phyloP scores from a whole-genome alignment of 2,329 filamentous ascomycete species.

The Fusarium pseudoanthophilum region DNA sequence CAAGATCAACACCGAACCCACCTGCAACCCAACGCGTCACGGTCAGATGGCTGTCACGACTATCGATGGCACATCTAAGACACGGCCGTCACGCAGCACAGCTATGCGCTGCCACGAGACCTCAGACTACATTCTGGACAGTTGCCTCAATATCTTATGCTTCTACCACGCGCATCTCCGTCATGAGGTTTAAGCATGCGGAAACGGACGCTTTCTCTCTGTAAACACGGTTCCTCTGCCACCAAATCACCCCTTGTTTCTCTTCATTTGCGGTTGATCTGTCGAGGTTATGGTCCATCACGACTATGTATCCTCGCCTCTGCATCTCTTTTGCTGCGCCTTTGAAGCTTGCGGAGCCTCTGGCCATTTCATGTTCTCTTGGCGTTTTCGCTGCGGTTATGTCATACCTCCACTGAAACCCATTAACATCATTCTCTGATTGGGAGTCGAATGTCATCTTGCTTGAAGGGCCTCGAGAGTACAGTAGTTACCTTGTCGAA shows the following conservation, averaged over 20 bases:
- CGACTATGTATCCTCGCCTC: constrained; percentile 19
- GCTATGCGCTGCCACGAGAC: constrained; percentile 41
- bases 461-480: constrained; percentile 38
- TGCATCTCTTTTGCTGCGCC: constrained; percentile 33
- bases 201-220: constrained; percentile 9
- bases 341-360: constrained; percentile 37
- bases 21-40: constrained; percentile 28
- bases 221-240: not conserved
- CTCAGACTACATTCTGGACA: constrained; percentile 30
- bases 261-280: constrained; percentile 21
- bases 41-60: constrained; percentile 31
- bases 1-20: constrained; percentile 28
- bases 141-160: constrained; percentile 23
- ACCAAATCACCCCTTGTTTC: not conserved
- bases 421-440: constrained; percentile 35
- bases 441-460: constrained; percentile 48
- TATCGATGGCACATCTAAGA: constrained; percentile 39
- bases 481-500: constrained; percentile 35
- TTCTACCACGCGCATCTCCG: constrained; percentile 37
- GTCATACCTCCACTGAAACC: constrained; percentile 44
- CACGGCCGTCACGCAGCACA: constrained; percentile 42
- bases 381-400: constrained; percentile 36
- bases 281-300: constrained; percentile 32
- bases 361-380: constrained; percentile 28
- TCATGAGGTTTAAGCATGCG: constrained; percentile 36